phyloP scores from a whole-genome alignment of 352 stramenopile genomes.

The Albugo candida region DNA sequence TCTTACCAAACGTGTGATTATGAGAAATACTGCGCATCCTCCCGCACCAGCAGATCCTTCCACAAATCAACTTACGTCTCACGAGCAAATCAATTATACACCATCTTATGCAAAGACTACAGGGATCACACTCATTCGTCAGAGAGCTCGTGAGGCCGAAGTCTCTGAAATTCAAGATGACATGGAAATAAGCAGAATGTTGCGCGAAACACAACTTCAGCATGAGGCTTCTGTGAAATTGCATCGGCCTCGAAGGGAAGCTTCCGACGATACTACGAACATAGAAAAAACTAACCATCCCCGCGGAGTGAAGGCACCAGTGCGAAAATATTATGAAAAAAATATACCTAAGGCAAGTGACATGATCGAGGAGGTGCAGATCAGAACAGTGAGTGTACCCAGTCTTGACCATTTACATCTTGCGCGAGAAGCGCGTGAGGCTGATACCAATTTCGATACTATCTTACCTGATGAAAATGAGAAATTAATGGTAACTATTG shows the following conservation, averaged over 20 bases:
- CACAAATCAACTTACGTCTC: conserved; percentile 1
- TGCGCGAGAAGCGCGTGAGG: conserved; percentile 44
- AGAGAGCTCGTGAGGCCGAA: conserved; percentile 59
- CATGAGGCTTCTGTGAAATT: conserved; percentile 69
- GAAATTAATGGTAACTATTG: neutral
- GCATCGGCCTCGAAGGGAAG: conserved; percentile 38
- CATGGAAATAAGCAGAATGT: conserved; percentile 34
- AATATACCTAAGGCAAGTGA: conserved; percentile 15
- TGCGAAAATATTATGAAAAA: conserved; percentile 9
- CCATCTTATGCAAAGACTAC: conserved; percentile 73
- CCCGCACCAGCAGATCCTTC: conserved; percentile 5
- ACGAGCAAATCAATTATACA: conserved; percentile 16
- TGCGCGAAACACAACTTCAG: conserved; percentile 35
- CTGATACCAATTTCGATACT: conserved; percentile 1
- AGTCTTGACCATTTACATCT: conserved; percentile 67
- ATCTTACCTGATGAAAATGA: conserved; percentile 1
- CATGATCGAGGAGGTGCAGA: conserved; percentile 77
- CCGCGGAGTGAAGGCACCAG: conserved; percentile 34
- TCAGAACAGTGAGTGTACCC: conserved; percentile 76
- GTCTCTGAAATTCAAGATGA: conserved; percentile 56
- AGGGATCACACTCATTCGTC: conserved; percentile 59
- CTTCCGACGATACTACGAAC: conserved; percentile 30
- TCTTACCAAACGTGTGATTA: conserved; percentile 75
- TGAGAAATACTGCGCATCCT: conserved; percentile 20
- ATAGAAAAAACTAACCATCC: conserved; percentile 37